A percentile compares a stretch with the other conserved stretches of the same genome.
phyloP scores from a whole-genome alignment of 371 early-diverging fungal genomes.

The Mucor mucedo region DNA sequence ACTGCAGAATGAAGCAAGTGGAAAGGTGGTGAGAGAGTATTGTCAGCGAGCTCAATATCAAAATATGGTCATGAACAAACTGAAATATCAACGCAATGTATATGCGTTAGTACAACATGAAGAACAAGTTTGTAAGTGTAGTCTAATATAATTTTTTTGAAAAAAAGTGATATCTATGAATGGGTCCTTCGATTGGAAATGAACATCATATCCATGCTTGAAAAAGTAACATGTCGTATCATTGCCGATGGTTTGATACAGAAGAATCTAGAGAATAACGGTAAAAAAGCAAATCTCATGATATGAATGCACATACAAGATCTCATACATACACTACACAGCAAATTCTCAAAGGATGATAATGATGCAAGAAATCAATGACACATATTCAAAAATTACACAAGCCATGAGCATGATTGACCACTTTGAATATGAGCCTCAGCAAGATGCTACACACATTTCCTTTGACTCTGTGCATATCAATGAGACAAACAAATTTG shows the following conservation, averaged over 20 bases:
- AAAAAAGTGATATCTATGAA: too few relatives aligned
- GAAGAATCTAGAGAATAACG: too few relatives aligned
- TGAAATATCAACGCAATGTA: background rate
- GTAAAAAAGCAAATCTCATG: too few relatives aligned
- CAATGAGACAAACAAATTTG: background rate
- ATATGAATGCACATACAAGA: too few relatives aligned
- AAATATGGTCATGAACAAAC: background rate
- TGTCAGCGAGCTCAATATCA: background rate
- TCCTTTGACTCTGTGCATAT: background rate
- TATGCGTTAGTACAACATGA: background rate
- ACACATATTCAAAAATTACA: background rate
- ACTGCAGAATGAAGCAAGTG: background rate
- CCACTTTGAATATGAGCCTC: background rate
- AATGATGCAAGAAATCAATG: background rate
- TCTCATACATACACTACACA: too few relatives aligned
- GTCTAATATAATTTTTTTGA: background rate
- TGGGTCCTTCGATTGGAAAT: too few relatives aligned
- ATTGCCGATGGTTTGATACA: too few relatives aligned
- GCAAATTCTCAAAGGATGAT: background rate
- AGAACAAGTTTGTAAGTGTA: background rate
- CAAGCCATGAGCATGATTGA: background rate
- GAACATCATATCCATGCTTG: too few relatives aligned
- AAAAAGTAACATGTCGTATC: too few relatives aligned
- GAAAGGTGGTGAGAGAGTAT: background rate
- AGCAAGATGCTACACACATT: background rate